phyloP scores from a whole-genome alignment of 106 monocot genomes.

The Apostasia ramifera region DNA sequence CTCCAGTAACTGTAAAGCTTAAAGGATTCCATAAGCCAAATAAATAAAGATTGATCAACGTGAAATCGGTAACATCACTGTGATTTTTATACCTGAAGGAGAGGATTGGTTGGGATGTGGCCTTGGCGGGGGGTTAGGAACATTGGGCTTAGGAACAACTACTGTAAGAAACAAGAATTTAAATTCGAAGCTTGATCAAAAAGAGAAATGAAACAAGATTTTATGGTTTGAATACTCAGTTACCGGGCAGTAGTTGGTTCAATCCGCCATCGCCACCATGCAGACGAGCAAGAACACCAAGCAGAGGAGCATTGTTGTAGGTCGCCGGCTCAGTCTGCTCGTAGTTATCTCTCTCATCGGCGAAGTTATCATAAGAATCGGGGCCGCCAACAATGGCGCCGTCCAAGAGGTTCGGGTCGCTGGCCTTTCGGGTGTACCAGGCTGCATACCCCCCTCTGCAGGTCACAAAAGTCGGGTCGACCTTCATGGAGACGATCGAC shows the following conservation, averaged over 20 bases:
- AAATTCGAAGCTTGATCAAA: neutral
- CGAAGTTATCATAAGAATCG: slow-evolving; percentile 75
- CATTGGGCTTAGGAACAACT: slow-evolving; percentile 8
- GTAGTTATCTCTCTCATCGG: slow-evolving; percentile 74
- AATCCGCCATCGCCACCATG: slow-evolving; percentile 31
- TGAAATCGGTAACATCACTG: neutral
- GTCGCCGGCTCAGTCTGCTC: slow-evolving; percentile 89
- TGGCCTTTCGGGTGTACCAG: slow-evolving; percentile 55
- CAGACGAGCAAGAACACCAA: slow-evolving; percentile 77
- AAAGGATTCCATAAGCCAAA: neutral
- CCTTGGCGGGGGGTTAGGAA: neutral
- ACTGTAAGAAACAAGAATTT: slow-evolving; percentile 14
- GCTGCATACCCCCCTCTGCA: slow-evolving; percentile 74
- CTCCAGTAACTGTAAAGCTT: slow-evolving; percentile 13
- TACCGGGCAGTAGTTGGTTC: slow-evolving; percentile 52
- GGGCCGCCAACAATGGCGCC: slow-evolving; percentile 94
- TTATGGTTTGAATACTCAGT: neutral
- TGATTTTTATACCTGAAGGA: slow-evolving; percentile 17
- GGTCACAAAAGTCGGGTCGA: slow-evolving; percentile 57
- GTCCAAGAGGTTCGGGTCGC: slow-evolving; percentile 74
- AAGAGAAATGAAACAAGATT: neutral
- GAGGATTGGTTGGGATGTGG: slow-evolving; percentile 23
- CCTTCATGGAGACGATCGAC: slow-evolving; percentile 82
- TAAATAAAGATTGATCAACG: too few species aligned
- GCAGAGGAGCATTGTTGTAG: slow-evolving; percentile 85